Evolutionary conservation across 805 yeast genomes (phyloP), one percentile per base, ranked within the genome.

Genomic region (Hanseniaspora singularis): DNA sequence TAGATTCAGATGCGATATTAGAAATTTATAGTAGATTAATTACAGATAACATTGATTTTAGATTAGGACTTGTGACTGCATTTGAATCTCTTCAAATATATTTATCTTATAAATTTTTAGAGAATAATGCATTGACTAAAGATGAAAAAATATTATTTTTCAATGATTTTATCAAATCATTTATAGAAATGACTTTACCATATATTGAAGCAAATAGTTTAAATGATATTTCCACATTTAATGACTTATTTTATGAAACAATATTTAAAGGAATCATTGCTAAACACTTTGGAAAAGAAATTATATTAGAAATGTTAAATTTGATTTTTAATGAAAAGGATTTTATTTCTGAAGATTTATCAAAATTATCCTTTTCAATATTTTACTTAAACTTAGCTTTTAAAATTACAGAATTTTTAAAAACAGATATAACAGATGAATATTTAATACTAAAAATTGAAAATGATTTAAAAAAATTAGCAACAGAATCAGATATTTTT

Each of bases 181-280:
- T 42, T 16, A 36, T 42, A 26, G 46, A 42, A 4, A 22, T 42
- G 40, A 34, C 46, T 12, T 10, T 42, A 9, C 46, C 46, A 10
- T 42, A 42, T 26, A 36, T 42, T 48, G 51, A 51, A 60, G 49
- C 56, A 5, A 52, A 63, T 48, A 32, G 49, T 8, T 23, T 48
- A 2, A 57, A 67, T 0, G 66, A 69, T 1, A 62, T 57, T 32
- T 46, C 63, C 1, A 24, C 67, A 10, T 66, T 69, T 0, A 69
- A 67, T 36, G 52, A 65, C 1, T 36, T 68, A 14, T 62, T 61
- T 43, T 51, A 53, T 39, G 52, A 60, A 38, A 51, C 41, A 10
- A 47, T 54, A 3, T 51, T 55, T 12, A 44, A 57, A 27, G 52
- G 39, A 7, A 36, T 42, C 16, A 42, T 42, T 10, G 27, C 36